These are phyloP conservation scores for Gentiana macrophylla DNA, from an alignment of 257 asterid genomes.

Conservation along the genomic window DNA sequence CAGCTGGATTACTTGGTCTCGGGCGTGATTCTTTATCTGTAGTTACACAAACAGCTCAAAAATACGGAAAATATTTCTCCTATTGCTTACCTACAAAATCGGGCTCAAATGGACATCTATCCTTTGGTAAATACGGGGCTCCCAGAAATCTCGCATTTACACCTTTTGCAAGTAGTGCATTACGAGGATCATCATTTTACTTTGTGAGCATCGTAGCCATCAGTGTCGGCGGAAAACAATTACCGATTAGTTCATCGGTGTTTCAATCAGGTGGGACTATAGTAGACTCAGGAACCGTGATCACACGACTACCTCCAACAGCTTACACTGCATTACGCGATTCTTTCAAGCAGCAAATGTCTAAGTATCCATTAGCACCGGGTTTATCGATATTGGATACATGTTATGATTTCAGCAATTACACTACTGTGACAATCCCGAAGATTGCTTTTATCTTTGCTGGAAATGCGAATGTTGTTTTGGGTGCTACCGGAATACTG, in stretches of 20 bases:
- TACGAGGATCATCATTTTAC: conserved; percentile 26
- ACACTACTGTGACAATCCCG: conserved; percentile 25
- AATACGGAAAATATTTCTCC: conserved; percentile 53
- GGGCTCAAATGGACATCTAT: conserved; percentile 50
- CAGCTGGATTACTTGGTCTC: conserved; percentile 68
- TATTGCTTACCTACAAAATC: conserved; percentile 58
- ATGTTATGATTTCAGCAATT: conserved; percentile 43
- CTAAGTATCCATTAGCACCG: conserved; percentile 11
- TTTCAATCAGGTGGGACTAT: conserved; percentile 27
- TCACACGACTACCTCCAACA: conserved; percentile 44
- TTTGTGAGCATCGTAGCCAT: conserved; percentile 33
- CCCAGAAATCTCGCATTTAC: conserved; percentile 29
- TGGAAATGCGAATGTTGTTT: conserved; percentile 32
- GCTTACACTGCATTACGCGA: conserved; percentile 13
- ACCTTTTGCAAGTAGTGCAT: conserved; percentile 22
- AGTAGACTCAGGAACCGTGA: conserved; percentile 75
- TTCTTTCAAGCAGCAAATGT: conserved; percentile 44
- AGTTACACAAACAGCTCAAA: conserved; percentile 48
- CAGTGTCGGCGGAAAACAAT: conserved; percentile 31
- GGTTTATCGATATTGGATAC: conserved; percentile 48
- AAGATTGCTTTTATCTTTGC: conserved; percentile 34
- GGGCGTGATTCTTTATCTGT: conserved; percentile 42
- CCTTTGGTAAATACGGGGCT: conserved; percentile 35
- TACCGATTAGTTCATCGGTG: conserved; percentile 34
- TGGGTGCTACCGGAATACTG: conserved; percentile 31